Base-by-base conservation (phyloP, 805 yeast species). In the Cyberlindnera saturnus region DNA sequence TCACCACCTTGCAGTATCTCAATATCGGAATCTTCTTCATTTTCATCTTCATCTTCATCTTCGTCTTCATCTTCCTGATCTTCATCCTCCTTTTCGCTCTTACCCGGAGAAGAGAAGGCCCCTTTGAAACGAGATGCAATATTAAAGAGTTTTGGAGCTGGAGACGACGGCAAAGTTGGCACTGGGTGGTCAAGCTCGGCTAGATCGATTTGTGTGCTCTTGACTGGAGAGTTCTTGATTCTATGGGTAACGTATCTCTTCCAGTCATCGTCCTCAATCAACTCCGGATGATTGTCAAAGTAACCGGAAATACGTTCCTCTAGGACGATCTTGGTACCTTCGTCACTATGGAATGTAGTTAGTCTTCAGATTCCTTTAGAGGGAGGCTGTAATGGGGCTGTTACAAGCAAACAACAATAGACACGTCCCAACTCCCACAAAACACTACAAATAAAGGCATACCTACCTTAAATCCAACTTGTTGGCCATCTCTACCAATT, bases 401-500 rank as follows among this genome's bases (percentile, higher is more conserved):
- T 23, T 8, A 23, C 11, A 23, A 23, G 37, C 20, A 34, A 34
- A 34, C 37, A 34, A 34, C 19, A 23, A 23, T 23, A 16, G 19
- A 15, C 33, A 28, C 33, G 16, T 31, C 18, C 28, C 28, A 23
- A 31, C 30, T 46, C 40, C 34, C 32, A 13, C 29, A 34, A 18
- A 34, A 32, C 33, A 32, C 30, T 37, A 16, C 14, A 43, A 45
- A 26, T 2, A 36, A 38, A 32, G 8, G n/a, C 6, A 47, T 45
- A 48, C 67, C 19, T 50, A 65, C 70, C 50, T 51, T 41, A 70
- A 47, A 26, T 60, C 59, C 46, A 70, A 62, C 32, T 56, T 58
- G 14, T 53, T 45, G 17, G 73, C 70, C 38, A 70, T 51, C 16
- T 57, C 59, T 42, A 62, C 60, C 40, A 70, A 61, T 18, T 62